Base-by-base conservation (phyloP, 352 stramenopile genomes). In the Pythium dissotocum region DNA sequence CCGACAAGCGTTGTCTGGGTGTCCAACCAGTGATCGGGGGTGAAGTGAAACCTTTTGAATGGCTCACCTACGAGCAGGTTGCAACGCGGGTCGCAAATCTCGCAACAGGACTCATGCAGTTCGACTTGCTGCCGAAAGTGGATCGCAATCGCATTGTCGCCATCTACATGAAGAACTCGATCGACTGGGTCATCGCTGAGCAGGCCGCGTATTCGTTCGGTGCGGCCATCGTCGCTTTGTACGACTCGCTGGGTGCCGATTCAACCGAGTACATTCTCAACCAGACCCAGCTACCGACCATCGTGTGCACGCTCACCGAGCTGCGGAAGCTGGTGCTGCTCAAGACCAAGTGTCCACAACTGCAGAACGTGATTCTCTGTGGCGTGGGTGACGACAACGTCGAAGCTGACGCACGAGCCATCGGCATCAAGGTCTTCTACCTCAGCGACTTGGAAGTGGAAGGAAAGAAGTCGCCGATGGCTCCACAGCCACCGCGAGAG, bases 131-230 rank as follows among this genome's bases (percentile, higher is more conserved):
- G 18, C 76, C 79, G 6, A 58, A 46, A 1, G 58, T 79, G 32
- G 73, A 87, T 51, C 72, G 76, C 21, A 61, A 91, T 42, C 76
- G 77, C 35, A 90, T 97, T 67, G 57, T 99, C 18, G 95, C 83
- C 32, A 86, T 99, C 56, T 99, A 98, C 78, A 97, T 98, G 81
- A 98, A 95, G 72, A 99, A 99, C 73, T 97, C 85, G 14, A 87
- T 97, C 46, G 96, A 99, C 67, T 99, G 97, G 94, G 77, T 98
- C 13, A 73, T 99, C 35, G 83, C 79, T 0, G 97, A 99, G 66
- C 94, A 98, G 68, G 80, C 82, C 4, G 80, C 72, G 12, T 89
- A 88, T 63, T 65, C 65, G n/a, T 79, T 75, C 32, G 72, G 65
- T 42, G 69, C 70, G 16, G 58, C 79, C 0, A 66, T 88, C 14